Conservation (phyloP, 2,329 filamentous ascomycete species). For the Harringtonia lauricola region DNA sequence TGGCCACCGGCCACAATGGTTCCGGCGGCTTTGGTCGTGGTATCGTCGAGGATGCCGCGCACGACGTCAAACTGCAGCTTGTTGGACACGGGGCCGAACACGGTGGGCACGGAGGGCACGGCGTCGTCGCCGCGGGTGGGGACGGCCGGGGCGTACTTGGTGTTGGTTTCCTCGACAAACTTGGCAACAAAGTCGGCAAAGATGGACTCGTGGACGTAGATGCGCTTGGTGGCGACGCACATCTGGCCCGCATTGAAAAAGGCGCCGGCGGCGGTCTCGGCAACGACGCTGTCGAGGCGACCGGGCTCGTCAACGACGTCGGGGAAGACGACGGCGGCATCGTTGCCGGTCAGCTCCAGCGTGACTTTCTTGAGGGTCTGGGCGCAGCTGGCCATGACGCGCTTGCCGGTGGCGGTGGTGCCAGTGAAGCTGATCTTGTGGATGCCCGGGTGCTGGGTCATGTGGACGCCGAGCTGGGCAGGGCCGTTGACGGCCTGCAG, state of each 20-base stretch:
- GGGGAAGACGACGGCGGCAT: slow-evolving; percentile 32
- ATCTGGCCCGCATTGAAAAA: slow-evolving; percentile 50
- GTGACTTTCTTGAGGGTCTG: slow-evolving; percentile 31
- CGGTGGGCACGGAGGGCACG: slow-evolving; percentile 11
- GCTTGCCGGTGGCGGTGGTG: slow-evolving; percentile 33
- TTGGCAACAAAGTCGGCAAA: slow-evolving; percentile 32
- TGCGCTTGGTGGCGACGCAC: slow-evolving; percentile 39
- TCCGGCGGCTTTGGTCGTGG: slow-evolving; percentile 36
- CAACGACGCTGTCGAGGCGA: slow-evolving; percentile 23
- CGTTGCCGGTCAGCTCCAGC: slow-evolving; percentile 34
- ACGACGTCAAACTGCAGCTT: slow-evolving; percentile 53
- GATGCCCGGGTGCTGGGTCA: slow-evolving; percentile 42
- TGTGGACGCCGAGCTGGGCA: slow-evolving; percentile 38
- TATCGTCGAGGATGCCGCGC: slow-evolving; percentile 43
- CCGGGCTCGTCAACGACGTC: slow-evolving; percentile 25
- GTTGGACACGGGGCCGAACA: slow-evolving; percentile 53
- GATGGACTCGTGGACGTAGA: slow-evolving; percentile 43
- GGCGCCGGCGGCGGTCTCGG: slow-evolving; percentile 32
- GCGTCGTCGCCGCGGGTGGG: slow-evolving; percentile 40
- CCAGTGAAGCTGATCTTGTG: slow-evolving; percentile 50
- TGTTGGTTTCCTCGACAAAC: slow-evolving; percentile 22
- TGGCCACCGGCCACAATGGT: slow-evolving; percentile 39
- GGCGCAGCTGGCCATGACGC: slow-evolving; percentile 19
- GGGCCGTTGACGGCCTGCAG: slow-evolving; percentile 43
- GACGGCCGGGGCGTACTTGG: slow-evolving; percentile 26